phyloP scores from a whole-genome alignment of 306 rosid species.

The Inga laurina region DNA sequence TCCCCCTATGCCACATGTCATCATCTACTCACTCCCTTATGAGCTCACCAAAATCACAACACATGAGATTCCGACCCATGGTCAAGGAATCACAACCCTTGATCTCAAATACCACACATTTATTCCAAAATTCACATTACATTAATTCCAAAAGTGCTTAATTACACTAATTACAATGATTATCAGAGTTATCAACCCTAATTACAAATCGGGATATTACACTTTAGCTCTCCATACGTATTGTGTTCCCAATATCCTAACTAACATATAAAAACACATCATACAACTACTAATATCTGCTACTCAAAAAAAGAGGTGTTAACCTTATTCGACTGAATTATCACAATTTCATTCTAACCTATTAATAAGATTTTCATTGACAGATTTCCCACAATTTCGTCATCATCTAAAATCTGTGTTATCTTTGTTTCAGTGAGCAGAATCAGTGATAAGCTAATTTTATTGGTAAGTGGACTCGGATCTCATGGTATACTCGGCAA shows the following conservation, averaged over 20 bases:
- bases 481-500: slow-evolving; percentile 64
- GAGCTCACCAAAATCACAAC: no score
- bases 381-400: background rate
- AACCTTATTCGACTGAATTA: background rate
- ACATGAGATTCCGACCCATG: no score
- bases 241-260: background rate
- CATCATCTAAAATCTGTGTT: background rate
- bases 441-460: slow-evolving; percentile 17
- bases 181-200: no score
- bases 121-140: no score
- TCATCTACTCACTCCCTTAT: no score
- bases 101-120: no score
- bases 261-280: background rate
- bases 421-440: background rate
- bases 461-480: slow-evolving; percentile 42
- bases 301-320: background rate
- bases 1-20: no score
- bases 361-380: background rate
- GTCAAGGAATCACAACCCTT: no score
- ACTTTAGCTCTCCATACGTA: background rate
- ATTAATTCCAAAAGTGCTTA: no score
- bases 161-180: no score
- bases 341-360: background rate
- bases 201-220: no score
- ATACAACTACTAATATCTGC: background rate